Conservation (phyloP, 352 stramenopile genomes). For the Blastocystis sp. region DNA sequence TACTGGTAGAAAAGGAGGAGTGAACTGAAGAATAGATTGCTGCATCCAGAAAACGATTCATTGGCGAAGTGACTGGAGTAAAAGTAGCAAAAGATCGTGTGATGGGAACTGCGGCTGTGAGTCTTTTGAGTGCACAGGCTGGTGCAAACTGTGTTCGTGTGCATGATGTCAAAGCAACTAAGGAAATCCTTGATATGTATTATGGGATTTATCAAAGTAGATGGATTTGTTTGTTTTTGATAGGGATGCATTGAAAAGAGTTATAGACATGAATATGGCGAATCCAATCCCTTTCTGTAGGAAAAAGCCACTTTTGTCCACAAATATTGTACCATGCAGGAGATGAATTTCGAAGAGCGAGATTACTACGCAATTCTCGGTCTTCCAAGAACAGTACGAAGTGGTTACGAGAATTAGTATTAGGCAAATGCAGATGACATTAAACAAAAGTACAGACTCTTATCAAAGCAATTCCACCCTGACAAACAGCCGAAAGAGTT, state of each 20-base stretch:
- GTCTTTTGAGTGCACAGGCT: conserved; percentile 63
- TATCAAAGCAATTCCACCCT: conserved; percentile 46
- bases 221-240: background rate
- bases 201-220: conserved; percentile 10
- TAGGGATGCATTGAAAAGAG: no score
- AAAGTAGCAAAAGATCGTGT: conserved; percentile 77
- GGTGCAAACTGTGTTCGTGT: conserved; percentile 84
- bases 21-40: conserved; percentile 70
- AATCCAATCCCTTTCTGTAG: background rate
- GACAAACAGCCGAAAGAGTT: conserved; percentile 30
- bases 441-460: conserved; percentile 17
- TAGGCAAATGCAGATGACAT: conserved; percentile 37
- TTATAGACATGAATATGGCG: background rate
- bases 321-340: background rate
- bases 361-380: conserved; percentile 55
- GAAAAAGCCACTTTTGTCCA: background rate
- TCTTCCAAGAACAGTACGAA: conserved; percentile 23
- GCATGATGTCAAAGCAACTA: conserved; percentile 83
- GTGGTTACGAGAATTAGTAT: background rate
- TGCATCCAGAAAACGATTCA: conserved; percentile 90
- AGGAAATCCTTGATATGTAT: conserved; percentile 73
- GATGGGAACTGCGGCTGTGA: conserved; percentile 76
- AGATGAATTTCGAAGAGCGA: conserved; percentile 22
- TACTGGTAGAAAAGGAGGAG: conserved; percentile 67
- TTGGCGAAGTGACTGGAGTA: conserved; percentile 82